Percentiles rank a stretch among this genome's conserved stretches.
phyloP scores from a whole-genome alignment of 2,329 filamentous ascomycete species.

The Aspergillus sp. region DNA sequence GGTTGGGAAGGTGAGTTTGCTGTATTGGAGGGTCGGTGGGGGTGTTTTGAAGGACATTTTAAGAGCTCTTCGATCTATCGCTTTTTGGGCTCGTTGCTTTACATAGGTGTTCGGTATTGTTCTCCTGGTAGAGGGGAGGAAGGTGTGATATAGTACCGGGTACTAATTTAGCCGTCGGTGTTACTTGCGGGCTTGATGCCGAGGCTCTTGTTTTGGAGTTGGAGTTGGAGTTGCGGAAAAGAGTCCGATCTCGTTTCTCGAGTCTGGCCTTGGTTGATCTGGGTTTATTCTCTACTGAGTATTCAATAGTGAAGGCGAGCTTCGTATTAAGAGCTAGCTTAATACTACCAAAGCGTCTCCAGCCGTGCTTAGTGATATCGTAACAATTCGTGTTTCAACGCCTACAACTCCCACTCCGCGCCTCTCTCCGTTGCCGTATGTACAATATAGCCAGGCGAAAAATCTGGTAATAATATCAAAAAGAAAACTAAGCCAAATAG shows the following conservation, averaged over 20 bases:
- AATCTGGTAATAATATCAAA: neutral
- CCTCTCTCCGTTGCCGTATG: slow-evolving; percentile 1
- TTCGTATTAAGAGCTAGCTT: neutral
- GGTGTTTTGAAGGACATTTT: slow-evolving; percentile 24
- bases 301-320: neutral
- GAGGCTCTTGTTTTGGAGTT: neutral
- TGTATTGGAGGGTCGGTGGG: slow-evolving; percentile 32
- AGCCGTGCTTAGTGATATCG: neutral
- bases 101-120: neutral
- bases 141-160: too few relatives aligned
- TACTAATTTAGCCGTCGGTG: too few relatives aligned
- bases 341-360: neutral
- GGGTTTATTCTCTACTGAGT: neutral
- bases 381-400: slow-evolving; percentile 10
- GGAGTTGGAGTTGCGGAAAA: neutral
- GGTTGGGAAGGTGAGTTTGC: slow-evolving; percentile 43
- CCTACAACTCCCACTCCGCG: slow-evolving; percentile 14
- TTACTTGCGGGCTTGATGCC: neutral
- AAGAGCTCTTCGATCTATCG: neutral
- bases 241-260: neutral
- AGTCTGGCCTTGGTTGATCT: neutral
- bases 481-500: neutral
- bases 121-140: too few relatives aligned
- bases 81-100: neutral
- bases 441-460: neutral